These are phyloP conservation scores for Xylaria sp. DNA, from an alignment of 2,329 filamentous ascomycete species.

Conservation along the genomic window DNA sequence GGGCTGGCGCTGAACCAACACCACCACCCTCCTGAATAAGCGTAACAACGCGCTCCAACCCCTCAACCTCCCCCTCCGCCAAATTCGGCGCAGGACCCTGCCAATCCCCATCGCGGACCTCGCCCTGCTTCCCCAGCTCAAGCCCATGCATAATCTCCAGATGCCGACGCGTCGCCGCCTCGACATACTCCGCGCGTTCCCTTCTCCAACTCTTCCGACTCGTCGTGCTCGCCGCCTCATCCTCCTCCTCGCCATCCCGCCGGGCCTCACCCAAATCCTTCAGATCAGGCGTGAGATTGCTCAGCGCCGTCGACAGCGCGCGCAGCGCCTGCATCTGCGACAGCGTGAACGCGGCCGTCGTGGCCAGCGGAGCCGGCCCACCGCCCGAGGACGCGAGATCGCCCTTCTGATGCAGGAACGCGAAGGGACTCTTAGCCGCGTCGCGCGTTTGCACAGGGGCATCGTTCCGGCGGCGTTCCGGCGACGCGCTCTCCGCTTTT, in stretches of 20 bases:
- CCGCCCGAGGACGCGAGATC: slow-evolving; percentile 47
- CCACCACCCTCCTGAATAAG: slow-evolving; percentile 37
- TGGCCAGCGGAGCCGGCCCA: slow-evolving; percentile 54
- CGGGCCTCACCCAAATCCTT: slow-evolving; percentile 1
- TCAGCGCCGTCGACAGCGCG: slow-evolving; percentile 55
- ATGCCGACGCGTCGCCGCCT: slow-evolving; percentile 70
- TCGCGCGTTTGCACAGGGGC: neutral
- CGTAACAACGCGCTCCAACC: slow-evolving; percentile 47
- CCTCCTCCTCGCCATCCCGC: slow-evolving; percentile 24
- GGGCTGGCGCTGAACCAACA: neutral
- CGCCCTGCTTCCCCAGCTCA: slow-evolving; percentile 56
- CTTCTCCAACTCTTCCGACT: slow-evolving; percentile 53
- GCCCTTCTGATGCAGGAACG: slow-evolving; percentile 53
- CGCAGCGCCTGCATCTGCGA: slow-evolving; percentile 78
- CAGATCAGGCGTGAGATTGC: slow-evolving; percentile 62
- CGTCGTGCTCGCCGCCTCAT: slow-evolving; percentile 25
- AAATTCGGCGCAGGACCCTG: slow-evolving; percentile 49
- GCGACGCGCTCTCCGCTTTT: slow-evolving; percentile 28
- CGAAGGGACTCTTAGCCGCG: slow-evolving; percentile 37
- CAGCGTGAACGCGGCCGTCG: slow-evolving; percentile 71
- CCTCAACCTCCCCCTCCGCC: slow-evolving; percentile 50
- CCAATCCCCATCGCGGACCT: slow-evolving; percentile 61
- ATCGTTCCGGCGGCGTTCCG: neutral
- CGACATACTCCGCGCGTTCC: slow-evolving; percentile 76
- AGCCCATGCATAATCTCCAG: slow-evolving; percentile 65